These are phyloP conservation scores for Saccharomyces hybrid DNA, from an alignment of 1,139 yeast species.

Conservation along the genomic window DNA sequence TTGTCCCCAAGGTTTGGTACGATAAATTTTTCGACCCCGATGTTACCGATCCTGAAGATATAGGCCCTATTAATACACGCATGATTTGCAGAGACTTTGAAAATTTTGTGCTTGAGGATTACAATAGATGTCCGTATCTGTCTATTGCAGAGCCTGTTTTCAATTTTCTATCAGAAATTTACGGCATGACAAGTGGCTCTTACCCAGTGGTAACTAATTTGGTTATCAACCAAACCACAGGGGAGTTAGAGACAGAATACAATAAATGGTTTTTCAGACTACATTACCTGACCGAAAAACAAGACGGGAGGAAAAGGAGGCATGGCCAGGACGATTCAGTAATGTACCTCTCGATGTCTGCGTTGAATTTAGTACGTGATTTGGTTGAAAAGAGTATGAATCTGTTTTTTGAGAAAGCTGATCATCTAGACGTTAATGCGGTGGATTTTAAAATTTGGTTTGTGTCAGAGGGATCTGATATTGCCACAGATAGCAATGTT, in stretches of 20 bases:
- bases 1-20: constrained; percentile 36
- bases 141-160: constrained; percentile 41
- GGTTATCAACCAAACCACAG: constrained; percentile 36
- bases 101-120: constrained; percentile 30
- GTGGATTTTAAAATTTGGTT: constrained; percentile 31
- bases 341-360: constrained; percentile 18
- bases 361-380: constrained; percentile 18
- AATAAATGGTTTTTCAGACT: constrained; percentile 45
- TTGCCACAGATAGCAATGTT: constrained; percentile 8
- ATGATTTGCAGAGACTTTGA: constrained; percentile 29
- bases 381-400: constrained; percentile 22
- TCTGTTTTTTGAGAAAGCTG: constrained; percentile 18
- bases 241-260: constrained; percentile 43
- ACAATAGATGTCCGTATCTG: constrained; percentile 26
- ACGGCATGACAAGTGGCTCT: constrained; percentile 41
- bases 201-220: constrained; percentile 44
- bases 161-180: constrained; percentile 43
- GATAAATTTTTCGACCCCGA: constrained; percentile 27
- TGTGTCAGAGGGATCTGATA: constrained; percentile 12
- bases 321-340: constrained; percentile 15
- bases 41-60: constrained; percentile 14
- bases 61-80: constrained; percentile 36
- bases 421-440: constrained; percentile 17
- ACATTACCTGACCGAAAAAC: constrained; percentile 39
- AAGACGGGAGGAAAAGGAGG: constrained; percentile 12